Evolutionary conservation across 768 basidiomycete species (phyloP), one percentile per base, ranked within the genome.

Genomic region (Ramaria rubella): DNA sequence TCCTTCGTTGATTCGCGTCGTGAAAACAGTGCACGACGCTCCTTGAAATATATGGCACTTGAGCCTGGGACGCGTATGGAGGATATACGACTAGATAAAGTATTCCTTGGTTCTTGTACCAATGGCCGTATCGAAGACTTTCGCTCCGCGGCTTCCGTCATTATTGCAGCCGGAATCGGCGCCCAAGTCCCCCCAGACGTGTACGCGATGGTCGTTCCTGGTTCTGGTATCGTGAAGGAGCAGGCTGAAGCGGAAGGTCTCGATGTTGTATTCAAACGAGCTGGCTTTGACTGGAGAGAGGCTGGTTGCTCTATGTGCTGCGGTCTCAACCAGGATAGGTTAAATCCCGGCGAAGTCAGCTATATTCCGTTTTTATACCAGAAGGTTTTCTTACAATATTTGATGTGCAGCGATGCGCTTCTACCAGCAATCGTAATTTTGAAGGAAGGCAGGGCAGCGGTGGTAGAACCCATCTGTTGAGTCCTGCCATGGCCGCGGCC

Each of bases 291-390:
- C 65, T 95, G 92, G 92, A 81, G 92, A 50, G 92, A 95, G 70
- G 92, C 92, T 29, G 92, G 92, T 31, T 95, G 92, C 67, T 95
- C 92, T 15, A 95, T 95, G 92, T 95, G 92, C 72, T 71, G 94
- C 62, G 92, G 91, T 38, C 94, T 95, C 92, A 95, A 95, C 70
- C 89, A 90, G 11, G 92, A 95, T 70, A 90, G 93, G 65, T 75
- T 95, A 50, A 77, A 80, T 17, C 89, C 90, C 2, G 85, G 87
- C 52, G 74, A 79, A 65, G 55, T 56, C 15, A 26, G 55, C 21
- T 6, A 1, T 26, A 9, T 17, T 29, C 17, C 29, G n/a, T 3
- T 42, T 48, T 46, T 14, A 24, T 23, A 34, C 4, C 4, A 19
- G 14, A n/a, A 46, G 12, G 12, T 8, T 2, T 12, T 14, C 3